Evolutionary conservation across 148 eudicot genomes (phyloP), one percentile per base, ranked within the genome.

Genomic region (Amaranthus palmeri): DNA sequence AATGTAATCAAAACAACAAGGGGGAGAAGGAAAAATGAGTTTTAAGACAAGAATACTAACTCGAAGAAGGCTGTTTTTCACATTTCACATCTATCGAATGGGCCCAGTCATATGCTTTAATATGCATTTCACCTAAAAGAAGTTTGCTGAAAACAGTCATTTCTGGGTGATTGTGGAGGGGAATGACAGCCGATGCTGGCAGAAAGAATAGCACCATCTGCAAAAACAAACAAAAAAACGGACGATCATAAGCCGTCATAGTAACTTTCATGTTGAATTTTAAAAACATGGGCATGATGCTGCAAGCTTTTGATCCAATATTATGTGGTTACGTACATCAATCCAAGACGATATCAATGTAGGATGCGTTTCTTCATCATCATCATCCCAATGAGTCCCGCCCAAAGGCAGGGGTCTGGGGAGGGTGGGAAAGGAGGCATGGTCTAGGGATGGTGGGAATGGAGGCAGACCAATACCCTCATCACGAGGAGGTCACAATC

Each of bases 61-160:
- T 72, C 70, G 77, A 70, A 36, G 87, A 73, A 66, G 83, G 65
- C 2, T 77, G 62, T 43, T 49, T 48, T 15, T 40, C 36, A 17
- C 71, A 41, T 50, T 81, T 72, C 5, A 77, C 55, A 54, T 64
- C 65, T 44, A 6, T 41, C 25, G 77, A 75, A 70, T 85, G 85
- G 52, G 77, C 92, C 95, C 88, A 88, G 76, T 90, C 98, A 58
- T 86, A 93, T 10, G 98, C 82, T 80, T 93, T 93, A 7, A 86
- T 78, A 75, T 93, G 98, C 86, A 93, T 81, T 15, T 84, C 77
- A 62, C 96, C 98, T 15, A 84, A 63, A 17, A 93, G 81, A 78
- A 93, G 96, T 72, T 93, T 93, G 85, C 82, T 88, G 71, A 88
- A 93, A 78, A 90, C 98, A 3, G 98, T 88, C 96, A 93, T 90